phyloP scores from a whole-genome alignment of 2,329 filamentous ascomycete genomes.

The Huntiella decipiens region DNA sequence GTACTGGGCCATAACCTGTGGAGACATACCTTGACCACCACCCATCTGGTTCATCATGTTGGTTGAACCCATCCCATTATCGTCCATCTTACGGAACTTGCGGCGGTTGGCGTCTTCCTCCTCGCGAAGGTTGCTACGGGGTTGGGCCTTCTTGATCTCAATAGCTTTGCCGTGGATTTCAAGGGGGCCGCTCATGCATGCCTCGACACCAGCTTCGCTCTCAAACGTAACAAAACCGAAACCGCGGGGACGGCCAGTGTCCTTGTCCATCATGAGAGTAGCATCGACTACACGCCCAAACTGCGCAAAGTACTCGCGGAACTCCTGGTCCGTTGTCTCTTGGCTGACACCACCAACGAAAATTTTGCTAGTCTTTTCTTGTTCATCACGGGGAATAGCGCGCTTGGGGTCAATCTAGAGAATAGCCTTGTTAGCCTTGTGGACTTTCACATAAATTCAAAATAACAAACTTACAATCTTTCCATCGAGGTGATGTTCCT shows the following conservation, averaged over 20 bases:
- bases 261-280: slow-evolving; percentile 99
- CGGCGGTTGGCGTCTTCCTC: slow-evolving; percentile 58
- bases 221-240: slow-evolving; percentile 99
- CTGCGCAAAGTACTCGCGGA: slow-evolving; percentile 89
- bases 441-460: neutral
- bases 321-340: slow-evolving; percentile 89
- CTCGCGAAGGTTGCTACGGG: slow-evolving; percentile 80
- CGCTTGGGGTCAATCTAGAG: slow-evolving; percentile 87
- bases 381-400: slow-evolving; percentile 90
- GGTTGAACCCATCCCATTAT: slow-evolving; percentile 18
- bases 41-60: slow-evolving; percentile 25
- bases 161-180: slow-evolving; percentile 93
- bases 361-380: slow-evolving; percentile 96
- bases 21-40: slow-evolving; percentile 56
- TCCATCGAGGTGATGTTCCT: slow-evolving; percentile 92
- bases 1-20: slow-evolving; percentile 95
- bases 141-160: slow-evolving; percentile 95
- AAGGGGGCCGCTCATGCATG: slow-evolving; percentile 64
- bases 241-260: slow-evolving; percentile 86
- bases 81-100: slow-evolving; percentile 38
- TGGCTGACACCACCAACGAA: slow-evolving; percentile 96
- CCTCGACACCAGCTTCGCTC: slow-evolving; percentile 83
- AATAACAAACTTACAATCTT: slow-evolving; percentile 60
- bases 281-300: slow-evolving; percentile 94
- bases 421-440: neutral